phyloP scores from a whole-genome alignment of 805 yeast species.

The Wickerhamiella brachini region DNA sequence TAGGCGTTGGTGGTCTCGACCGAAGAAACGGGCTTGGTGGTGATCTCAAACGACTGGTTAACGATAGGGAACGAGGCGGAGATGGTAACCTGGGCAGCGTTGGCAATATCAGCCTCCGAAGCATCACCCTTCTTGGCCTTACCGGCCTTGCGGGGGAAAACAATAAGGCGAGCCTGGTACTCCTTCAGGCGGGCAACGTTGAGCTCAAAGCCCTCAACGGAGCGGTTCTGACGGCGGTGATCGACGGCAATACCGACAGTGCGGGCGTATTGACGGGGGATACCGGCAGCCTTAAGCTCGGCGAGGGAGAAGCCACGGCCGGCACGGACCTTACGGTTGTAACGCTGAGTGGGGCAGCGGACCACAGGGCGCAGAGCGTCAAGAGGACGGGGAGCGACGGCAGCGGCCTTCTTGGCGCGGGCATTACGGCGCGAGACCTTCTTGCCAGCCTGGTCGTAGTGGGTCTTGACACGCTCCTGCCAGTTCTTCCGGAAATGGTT shows the following conservation, averaged over 20 bases:
- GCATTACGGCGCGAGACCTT: constrained; percentile 93
- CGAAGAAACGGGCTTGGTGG: constrained; percentile 75
- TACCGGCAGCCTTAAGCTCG: constrained; percentile 96
- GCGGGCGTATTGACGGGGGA: constrained; percentile 89
- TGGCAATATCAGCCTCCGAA: constrained; percentile 45
- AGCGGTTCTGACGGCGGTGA: constrained; percentile 99
- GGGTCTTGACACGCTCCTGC: constrained; percentile 99
- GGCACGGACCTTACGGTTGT: constrained; percentile 99
- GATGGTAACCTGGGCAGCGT: constrained; percentile 54
- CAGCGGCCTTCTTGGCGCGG: constrained; percentile 88
- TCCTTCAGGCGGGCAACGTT: constrained; percentile 95
- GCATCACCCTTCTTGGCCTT: constrained; percentile 36
- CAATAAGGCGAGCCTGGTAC: constrained; percentile 89
- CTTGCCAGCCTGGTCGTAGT: constrained; percentile 99
- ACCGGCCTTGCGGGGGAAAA: constrained; percentile 85
- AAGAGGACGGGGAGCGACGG: constrained; percentile 94
- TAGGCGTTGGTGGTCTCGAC: constrained; percentile 66
- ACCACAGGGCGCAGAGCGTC: constrained; percentile 95
- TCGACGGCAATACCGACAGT: constrained; percentile 97
- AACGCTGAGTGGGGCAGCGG: constrained; percentile 96
- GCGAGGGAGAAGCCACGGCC: constrained; percentile 99
- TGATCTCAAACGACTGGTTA: constrained; percentile 57
- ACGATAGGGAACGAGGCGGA: constrained; percentile 84
- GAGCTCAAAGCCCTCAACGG: constrained; percentile 84
- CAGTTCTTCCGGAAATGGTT: constrained; percentile 99